Evolutionary conservation across 2,329 filamentous ascomycete genomes (phyloP).

Genomic region (Chaetoscypha palmicola): DNA sequence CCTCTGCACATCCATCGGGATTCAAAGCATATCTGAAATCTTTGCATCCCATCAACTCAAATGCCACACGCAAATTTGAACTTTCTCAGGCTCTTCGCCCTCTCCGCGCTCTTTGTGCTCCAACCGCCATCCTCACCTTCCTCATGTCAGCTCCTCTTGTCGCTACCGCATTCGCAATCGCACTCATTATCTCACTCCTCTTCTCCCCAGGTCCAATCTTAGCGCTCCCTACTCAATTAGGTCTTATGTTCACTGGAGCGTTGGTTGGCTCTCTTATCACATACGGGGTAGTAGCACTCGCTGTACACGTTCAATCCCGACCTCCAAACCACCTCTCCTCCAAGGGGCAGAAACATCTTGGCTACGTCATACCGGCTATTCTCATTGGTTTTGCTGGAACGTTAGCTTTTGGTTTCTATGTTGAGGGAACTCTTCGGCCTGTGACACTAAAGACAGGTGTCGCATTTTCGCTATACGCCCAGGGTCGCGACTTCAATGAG

Average conservation of each 20-base stretch:
- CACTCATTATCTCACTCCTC: constrained; percentile 40
- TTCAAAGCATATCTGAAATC: constrained; percentile 15
- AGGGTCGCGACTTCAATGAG: constrained; percentile 13
- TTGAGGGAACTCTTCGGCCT: constrained; percentile 4
- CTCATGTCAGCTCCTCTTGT: constrained; percentile 40
- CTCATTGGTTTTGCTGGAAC: constrained; percentile 15
- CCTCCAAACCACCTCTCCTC: constrained; percentile 9
- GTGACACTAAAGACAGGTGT: not conserved
- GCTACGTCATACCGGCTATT: constrained; percentile 8
- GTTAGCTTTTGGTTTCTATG: constrained; percentile 18
- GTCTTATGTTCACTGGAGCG: constrained; percentile 35
- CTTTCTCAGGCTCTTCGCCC: constrained; percentile 30
- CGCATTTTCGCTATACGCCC: constrained; percentile 8
- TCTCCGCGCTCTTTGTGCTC: constrained; percentile 42
- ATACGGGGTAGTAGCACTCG: constrained; percentile 11
- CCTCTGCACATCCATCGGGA: constrained; percentile 5
- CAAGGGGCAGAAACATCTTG: constrained; percentile 2
- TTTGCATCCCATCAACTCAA: constrained; percentile 16
- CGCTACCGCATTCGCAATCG: constrained; percentile 41
- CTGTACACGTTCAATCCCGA: constrained; percentile 7
- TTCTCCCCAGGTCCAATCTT: constrained; percentile 40
- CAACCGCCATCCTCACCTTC: constrained; percentile 42
- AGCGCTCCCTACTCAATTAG: constrained; percentile 35
- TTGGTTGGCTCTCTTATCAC: constrained; percentile 15
- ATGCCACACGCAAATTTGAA: constrained; percentile 20